phyloP scores from a whole-genome alignment of 2,329 filamentous ascomycete genomes.

The Corynespora cassiicola region DNA sequence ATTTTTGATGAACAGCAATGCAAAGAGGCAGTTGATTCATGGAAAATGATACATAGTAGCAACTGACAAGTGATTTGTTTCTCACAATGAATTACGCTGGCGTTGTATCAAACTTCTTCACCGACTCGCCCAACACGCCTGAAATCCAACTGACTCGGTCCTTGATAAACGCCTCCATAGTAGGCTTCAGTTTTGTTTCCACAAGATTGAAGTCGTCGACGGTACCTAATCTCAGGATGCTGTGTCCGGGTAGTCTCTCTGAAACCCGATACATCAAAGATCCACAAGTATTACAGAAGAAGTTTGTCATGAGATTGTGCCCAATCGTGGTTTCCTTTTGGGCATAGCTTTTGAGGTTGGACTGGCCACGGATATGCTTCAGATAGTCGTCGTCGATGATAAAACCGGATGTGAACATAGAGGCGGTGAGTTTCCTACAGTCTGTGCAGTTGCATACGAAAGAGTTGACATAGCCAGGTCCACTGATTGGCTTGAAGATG shows the following conservation, averaged over 20 bases:
- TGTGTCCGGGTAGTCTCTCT: conserved; percentile 50
- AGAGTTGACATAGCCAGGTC: conserved; percentile 50
- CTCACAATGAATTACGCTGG: no score
- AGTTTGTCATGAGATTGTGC: conserved; percentile 62
- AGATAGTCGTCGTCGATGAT: conserved; percentile 53
- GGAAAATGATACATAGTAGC: no score
- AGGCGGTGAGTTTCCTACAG: conserved; percentile 65
- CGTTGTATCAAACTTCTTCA: no score
- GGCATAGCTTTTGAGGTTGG: conserved; percentile 54
- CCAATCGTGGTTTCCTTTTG: conserved; percentile 48
- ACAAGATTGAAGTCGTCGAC: conserved; percentile 65
- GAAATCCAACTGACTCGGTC: background rate
- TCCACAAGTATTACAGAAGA: conserved; percentile 65
- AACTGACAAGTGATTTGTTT: no score
- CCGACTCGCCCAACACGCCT: no score
- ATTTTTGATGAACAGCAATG: no score
- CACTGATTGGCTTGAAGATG: conserved; percentile 53
- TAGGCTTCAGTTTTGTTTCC: conserved; percentile 62
- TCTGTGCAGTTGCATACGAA: conserved; percentile 66
- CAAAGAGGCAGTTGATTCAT: no score
- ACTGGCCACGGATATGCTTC: conserved; percentile 56
- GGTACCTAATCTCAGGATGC: conserved; percentile 62
- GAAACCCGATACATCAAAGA: conserved; percentile 63
- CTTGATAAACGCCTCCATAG: conserved; percentile 45
- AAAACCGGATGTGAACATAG: conserved; percentile 66